Base-by-base conservation (phyloP, 805 yeast species). In the Suhomyces kilbournensis region DNA sequence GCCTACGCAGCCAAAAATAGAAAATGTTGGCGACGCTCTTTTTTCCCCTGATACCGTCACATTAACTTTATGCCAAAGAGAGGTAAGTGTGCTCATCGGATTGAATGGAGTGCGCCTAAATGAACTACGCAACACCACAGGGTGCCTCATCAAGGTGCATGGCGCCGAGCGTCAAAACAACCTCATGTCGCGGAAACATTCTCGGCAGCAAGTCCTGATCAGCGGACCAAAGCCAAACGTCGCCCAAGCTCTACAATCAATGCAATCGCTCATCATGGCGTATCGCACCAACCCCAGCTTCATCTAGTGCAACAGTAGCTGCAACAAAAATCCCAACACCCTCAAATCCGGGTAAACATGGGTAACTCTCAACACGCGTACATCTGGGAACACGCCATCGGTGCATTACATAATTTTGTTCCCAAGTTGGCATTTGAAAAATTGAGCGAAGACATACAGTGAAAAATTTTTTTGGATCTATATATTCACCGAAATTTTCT, bases 21-120 rank as follows among this genome's bases (percentile, higher is more conserved):
- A n/a, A n/a, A n/a, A n/a, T n/a, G n/a, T n/a, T n/a, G n/a, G n/a
- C n/a, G n/a, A n/a, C n/a, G n/a, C n/a, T n/a, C n/a, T n/a, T n/a
- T n/a, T n/a, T n/a, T n/a, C n/a, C n/a, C n/a, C n/a, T n/a, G n/a
- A n/a, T n/a, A n/a, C n/a, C n/a, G n/a, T n/a, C n/a, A n/a, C n/a
- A n/a, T n/a, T n/a, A 3, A 40, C 44, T 10, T 15, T 20, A 7
- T n/a, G n/a, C n/a, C n/a, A n/a, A 30, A 50, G 40, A 25, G 48
- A 46, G 22, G 68, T 68, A 1, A 59, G 64, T 20, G 57, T 54
- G 19, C 48, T 69, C 2, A 60, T 69, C 25, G 74, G 74, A 12
- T 38, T 51, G 30, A 56, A 63, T 26, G 73, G 72, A 1, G 42
- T 49, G 1, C 46, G 65, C 42, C 51, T 69, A n/a, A 59, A 57